phyloP scores from a whole-genome alignment of 2,329 filamentous ascomycete species.

The Colletotrichum camelliae region DNA sequence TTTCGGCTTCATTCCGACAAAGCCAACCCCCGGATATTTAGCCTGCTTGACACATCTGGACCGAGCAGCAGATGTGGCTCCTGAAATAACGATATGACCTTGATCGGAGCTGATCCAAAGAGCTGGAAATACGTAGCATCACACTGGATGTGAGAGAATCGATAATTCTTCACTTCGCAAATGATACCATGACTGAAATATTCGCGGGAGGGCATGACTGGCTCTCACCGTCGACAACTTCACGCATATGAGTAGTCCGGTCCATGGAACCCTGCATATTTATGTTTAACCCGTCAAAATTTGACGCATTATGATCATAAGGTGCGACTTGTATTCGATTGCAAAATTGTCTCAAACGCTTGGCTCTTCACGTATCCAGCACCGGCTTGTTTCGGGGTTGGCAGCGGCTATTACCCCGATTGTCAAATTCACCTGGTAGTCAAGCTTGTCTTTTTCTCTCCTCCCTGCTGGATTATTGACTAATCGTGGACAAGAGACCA shows the following conservation, averaged over 20 bases:
- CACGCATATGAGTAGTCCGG: neutral
- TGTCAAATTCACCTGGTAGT: neutral
- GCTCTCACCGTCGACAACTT: neutral
- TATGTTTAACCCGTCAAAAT: neutral
- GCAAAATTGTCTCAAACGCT: too few relatives aligned
- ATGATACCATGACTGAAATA: neutral
- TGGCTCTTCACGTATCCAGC: neutral
- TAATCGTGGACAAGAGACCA: neutral
- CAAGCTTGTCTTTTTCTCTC: neutral
- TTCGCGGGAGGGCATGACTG: neutral
- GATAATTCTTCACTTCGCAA: too few relatives aligned
- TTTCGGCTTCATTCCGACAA: neutral
- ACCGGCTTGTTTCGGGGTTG: neutral
- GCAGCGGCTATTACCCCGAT: neutral
- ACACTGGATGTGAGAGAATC: too few relatives aligned
- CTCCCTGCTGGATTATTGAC: neutral
- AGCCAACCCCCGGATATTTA: neutral
- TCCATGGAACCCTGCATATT: neutral
- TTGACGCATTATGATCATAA: rapidly evolving
- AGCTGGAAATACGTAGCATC: too few relatives aligned
- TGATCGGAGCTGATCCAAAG: neutral
- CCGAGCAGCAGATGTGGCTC: neutral
- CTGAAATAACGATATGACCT: rapidly evolving
- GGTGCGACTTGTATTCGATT: neutral
- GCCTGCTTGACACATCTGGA: neutral